A percentile compares a stretch with the other conserved stretches of the same genome.
phyloP scores from a whole-genome alignment of 140 eudicot genomes.

The Stevia rebaudiana region DNA sequence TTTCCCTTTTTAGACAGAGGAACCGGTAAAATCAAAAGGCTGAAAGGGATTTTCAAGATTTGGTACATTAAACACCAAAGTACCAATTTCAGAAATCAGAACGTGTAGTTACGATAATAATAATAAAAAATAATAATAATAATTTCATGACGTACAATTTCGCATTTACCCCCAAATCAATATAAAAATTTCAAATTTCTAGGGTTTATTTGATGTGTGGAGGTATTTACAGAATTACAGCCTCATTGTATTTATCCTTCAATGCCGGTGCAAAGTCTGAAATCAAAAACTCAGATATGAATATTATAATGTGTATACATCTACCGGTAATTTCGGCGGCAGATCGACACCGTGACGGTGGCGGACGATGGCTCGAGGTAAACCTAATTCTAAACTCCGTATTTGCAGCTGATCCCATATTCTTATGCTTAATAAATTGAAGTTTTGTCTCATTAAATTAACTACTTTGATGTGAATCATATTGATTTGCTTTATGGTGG shows the following conservation, averaged over 20 bases:
- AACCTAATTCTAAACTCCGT: slow-evolving; percentile 17
- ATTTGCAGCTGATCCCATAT: slow-evolving; percentile 18
- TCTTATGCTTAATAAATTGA: neutral
- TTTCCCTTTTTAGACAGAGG: no score
- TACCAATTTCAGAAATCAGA: slow-evolving; percentile 9
- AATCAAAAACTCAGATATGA: neutral
- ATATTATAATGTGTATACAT: slow-evolving; percentile 6
- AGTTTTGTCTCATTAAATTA: neutral
- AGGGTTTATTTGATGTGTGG: slow-evolving; percentile 14
- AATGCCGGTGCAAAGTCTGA: slow-evolving; percentile 27
- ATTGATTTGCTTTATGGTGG: slow-evolving; percentile 10
- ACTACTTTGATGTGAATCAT: slow-evolving; percentile 13
- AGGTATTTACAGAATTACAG: slow-evolving; percentile 2
- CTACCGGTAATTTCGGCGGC: slow-evolving; percentile 42
- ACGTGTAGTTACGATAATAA: no score
- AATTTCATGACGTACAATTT: slow-evolving; percentile 6
- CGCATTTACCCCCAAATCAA: neutral
- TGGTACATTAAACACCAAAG: neutral
- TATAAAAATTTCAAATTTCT: slow-evolving; percentile 2
- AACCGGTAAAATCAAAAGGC: no score
- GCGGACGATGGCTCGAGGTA: slow-evolving; percentile 24
- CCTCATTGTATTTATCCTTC: slow-evolving; percentile 13
- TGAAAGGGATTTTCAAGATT: slow-evolving; percentile 10
- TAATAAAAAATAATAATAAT: no score
- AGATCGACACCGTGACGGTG: slow-evolving; percentile 21